These are phyloP conservation scores for Ampelocalamus luodianensis DNA, from an alignment of 176 grass and related monocot species.

Conservation along the genomic window DNA sequence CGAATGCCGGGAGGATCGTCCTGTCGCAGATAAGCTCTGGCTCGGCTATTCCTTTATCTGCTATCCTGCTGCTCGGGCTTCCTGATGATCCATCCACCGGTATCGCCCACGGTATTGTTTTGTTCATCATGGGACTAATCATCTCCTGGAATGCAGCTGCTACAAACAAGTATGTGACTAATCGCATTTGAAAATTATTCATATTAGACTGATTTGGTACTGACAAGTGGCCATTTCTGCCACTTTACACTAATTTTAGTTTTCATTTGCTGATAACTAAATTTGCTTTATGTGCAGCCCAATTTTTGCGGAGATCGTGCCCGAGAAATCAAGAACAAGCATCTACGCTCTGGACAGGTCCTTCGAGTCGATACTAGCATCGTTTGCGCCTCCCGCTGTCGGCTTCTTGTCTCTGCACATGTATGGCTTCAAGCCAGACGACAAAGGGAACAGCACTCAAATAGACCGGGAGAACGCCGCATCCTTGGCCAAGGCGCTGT, in stretches of 20 bases:
- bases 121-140: neutral
- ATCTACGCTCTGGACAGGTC: conserved; percentile 70
- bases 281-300: conserved; percentile 50
- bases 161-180: conserved; percentile 48
- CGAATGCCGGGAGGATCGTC: neutral
- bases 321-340: conserved; percentile 76
- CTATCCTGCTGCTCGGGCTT: neutral
- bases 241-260: neutral
- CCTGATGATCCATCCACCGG: neutral
- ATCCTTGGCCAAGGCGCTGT: conserved; percentile 62
- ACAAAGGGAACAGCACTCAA: neutral
- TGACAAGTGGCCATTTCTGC: too few species aligned
- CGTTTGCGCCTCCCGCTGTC: conserved; percentile 59
- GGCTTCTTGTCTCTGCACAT: conserved; percentile 52
- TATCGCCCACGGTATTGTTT: neutral
- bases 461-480: conserved; percentile 58
- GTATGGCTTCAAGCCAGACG: conserved; percentile 48
- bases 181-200: neutral
- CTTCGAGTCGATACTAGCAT: conserved; percentile 65
- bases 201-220: neutral
- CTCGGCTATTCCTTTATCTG: neutral
- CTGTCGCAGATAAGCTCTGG: neutral
- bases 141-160: conserved; percentile 57
- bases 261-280: neutral
- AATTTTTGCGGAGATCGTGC: conserved; percentile 88